Evolutionary conservation across 1,139 yeast genomes (phyloP).

Genomic region (Dujonia santamariae): DNA sequence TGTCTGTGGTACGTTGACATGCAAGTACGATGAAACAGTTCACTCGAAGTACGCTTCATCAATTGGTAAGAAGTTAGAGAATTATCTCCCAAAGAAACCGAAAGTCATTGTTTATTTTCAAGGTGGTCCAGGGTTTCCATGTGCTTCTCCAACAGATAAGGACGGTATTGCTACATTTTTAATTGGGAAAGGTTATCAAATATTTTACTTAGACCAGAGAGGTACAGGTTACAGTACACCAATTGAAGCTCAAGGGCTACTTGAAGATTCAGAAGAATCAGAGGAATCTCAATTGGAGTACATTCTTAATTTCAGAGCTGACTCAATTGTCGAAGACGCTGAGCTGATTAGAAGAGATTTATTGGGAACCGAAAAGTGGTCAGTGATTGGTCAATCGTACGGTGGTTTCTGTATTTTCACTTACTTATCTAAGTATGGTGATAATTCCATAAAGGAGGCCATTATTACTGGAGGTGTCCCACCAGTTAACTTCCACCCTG

Average conservation of each 20-base stretch:
- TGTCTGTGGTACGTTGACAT: constrained; percentile 35
- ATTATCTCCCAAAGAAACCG: constrained; percentile 23
- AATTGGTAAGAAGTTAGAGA: constrained; percentile 4
- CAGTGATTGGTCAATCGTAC: constrained; percentile 53
- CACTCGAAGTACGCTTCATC: constrained; percentile 12
- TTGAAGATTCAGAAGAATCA: constrained; percentile 16
- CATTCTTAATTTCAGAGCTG: constrained; percentile 48
- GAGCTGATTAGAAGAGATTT: constrained; percentile 41
- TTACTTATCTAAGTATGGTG: constrained; percentile 45
- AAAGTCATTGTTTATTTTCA: constrained; percentile 46
- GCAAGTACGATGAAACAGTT: constrained; percentile 21
- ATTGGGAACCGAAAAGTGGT: constrained; percentile 40
- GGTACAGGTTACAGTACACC: constrained; percentile 56
- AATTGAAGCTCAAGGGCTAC: constrained; percentile 25
- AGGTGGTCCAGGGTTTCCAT: constrained; percentile 60
- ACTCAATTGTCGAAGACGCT: constrained; percentile 48
- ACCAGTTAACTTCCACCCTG: constrained; percentile 41
- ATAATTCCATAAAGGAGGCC: constrained; percentile 35
- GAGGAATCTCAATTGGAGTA: constrained; percentile 30
- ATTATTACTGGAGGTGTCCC: constrained; percentile 59
- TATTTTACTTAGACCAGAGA: constrained; percentile 53
- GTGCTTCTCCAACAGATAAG: constrained; percentile 35
- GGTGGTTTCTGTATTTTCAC: constrained; percentile 56
- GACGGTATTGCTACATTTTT: constrained; percentile 35
- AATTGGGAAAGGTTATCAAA: constrained; percentile 42